These are phyloP conservation scores for Priceomyces melissophilus DNA, from an alignment of 805 yeast species.

Conservation along the genomic window DNA sequence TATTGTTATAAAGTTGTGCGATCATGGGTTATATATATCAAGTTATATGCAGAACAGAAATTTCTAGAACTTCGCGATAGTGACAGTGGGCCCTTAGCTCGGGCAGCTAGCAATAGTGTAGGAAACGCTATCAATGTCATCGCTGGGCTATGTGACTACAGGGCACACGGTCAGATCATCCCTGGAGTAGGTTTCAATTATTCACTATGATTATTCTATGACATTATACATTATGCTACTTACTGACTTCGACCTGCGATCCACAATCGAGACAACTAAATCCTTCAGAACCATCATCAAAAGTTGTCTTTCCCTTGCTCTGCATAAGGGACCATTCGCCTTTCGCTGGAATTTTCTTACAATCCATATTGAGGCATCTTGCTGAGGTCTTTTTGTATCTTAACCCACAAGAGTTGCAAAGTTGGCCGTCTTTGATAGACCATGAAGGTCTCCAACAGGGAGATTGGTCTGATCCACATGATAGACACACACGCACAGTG, in stretches of 20 bases:
- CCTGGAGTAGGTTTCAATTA: too few relatives aligned
- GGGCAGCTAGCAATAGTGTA: too few relatives aligned
- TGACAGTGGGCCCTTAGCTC: too few relatives aligned
- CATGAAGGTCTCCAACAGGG: conserved; percentile 99
- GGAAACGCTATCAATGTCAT: too few relatives aligned
- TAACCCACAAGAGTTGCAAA: conserved; percentile 94
- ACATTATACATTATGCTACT: conserved; percentile 7
- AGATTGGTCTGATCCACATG: conserved; percentile 86
- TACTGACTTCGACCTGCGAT: conserved; percentile 38
- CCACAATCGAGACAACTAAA: conserved; percentile 43
- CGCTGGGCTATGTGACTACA: too few relatives aligned
- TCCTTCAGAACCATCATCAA: conserved; percentile 39
- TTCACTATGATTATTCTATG: too few relatives aligned
- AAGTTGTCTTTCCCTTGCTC: conserved; percentile 50
- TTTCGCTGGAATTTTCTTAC: conserved; percentile 91
- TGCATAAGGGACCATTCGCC: conserved; percentile 93
- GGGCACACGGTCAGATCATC: too few relatives aligned
- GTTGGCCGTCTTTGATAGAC: conserved; percentile 87
- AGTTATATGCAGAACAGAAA: neutral
- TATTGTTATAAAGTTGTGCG: neutral
- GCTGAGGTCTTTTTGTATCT: conserved; percentile 93
- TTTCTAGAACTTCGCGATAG: conserved; percentile 3
- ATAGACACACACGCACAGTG: conserved; percentile 65
- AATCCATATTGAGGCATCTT: conserved; percentile 69
- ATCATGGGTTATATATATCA: neutral